phyloP scores from a whole-genome alignment of 2,329 filamentous ascomycete species.

The Penicillium occitanis region DNA sequence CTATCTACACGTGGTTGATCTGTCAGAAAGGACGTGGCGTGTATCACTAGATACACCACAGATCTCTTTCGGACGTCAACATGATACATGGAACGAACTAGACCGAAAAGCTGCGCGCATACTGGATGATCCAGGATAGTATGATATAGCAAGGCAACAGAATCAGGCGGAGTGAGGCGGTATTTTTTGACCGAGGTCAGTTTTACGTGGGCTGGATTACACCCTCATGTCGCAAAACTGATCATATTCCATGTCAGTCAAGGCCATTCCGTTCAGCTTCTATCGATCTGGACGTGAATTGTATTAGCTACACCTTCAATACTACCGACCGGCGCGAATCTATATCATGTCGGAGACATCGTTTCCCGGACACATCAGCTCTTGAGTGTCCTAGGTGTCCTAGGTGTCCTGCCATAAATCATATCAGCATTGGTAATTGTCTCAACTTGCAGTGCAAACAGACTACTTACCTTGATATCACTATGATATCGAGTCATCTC shows the following conservation, averaged over 20 bases:
- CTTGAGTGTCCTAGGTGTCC: slow-evolving; percentile 3
- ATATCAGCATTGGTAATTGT: background rate
- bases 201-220: background rate
- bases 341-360: background rate
- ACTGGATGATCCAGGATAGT: background rate
- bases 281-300: background rate
- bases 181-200: background rate
- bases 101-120: background rate
- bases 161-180: background rate
- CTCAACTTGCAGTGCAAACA: background rate
- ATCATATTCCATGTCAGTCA: background rate
- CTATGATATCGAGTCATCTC: background rate
- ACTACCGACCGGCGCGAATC: background rate
- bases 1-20: background rate
- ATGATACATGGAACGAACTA: background rate
- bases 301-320: background rate
- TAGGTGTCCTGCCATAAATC: background rate
- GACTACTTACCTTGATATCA: background rate
- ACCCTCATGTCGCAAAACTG: background rate
- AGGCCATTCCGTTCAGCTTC: background rate
- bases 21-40: background rate
- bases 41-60: background rate
- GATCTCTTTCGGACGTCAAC: background rate
- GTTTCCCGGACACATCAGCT: background rate
- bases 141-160: background rate